Evolutionary conservation across 768 basidiomycete genomes (phyloP).

Genomic region (Infundibulicybe gibba): DNA sequence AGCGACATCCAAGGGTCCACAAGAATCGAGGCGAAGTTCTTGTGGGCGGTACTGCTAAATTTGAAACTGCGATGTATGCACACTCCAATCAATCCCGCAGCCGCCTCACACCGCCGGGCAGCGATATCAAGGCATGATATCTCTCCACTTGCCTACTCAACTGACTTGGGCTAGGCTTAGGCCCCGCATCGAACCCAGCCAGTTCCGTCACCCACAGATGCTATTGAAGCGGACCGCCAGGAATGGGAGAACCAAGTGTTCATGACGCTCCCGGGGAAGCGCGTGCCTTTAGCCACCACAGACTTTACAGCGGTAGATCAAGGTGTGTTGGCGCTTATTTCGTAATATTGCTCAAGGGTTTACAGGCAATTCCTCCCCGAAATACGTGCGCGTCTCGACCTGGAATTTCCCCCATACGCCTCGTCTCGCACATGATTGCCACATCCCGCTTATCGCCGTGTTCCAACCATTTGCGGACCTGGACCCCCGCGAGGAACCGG

Average conservation of each 20-base stretch:
- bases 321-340: conserved; percentile 34
- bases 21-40: background rate
- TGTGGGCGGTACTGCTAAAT: background rate
- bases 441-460: conserved; percentile 79
- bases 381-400: conserved; percentile 84
- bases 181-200: conserved; percentile 79
- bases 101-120: conserved; percentile 68
- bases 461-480: conserved; percentile 89
- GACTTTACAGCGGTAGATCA: conserved; percentile 92
- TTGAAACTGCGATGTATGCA: conserved; percentile 29
- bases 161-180: conserved; percentile 41
- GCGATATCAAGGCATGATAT: conserved; percentile 37
- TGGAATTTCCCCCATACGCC: conserved; percentile 84
- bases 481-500: conserved; percentile 71
- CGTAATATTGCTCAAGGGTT: background rate
- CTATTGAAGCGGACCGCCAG: conserved; percentile 74
- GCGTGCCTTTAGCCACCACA: conserved; percentile 81
- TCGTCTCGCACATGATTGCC: conserved; percentile 75
- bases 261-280: conserved; percentile 50
- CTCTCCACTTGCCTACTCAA: too few relatives aligned
- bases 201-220: conserved; percentile 88
- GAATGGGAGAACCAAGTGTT: conserved; percentile 73
- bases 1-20: too few relatives aligned
- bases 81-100: conserved; percentile 57
- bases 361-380: conserved; percentile 84